Evolutionary conservation across 371 early-diverging fungal species (phyloP).

Genomic region (Gilbertella persicaria): DNA sequence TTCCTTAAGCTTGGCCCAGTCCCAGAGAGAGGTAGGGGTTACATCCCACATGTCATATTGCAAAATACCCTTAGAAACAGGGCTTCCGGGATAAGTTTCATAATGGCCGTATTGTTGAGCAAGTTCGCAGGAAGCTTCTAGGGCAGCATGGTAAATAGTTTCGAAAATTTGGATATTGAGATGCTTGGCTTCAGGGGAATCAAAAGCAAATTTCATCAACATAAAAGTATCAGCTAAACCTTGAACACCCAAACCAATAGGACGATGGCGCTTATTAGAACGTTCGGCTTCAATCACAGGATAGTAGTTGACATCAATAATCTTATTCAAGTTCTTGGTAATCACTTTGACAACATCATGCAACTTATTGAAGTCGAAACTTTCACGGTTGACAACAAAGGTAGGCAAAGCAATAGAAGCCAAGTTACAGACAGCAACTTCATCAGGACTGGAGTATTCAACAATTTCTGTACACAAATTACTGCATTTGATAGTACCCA

Average conservation of each 20-base stretch:
- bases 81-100: conserved; percentile 89
- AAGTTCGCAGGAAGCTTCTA: conserved; percentile 92
- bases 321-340: conserved; percentile 92
- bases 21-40: conserved; percentile 76
- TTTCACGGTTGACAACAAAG: conserved; percentile 70
- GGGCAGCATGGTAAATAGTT: conserved; percentile 96
- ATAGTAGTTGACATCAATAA: conserved; percentile 97
- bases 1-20: conserved; percentile 88
- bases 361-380: conserved; percentile 57
- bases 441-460: conserved; percentile 94
- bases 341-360: conserved; percentile 79
- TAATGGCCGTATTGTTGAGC: conserved; percentile 86
- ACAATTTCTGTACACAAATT: conserved; percentile 93
- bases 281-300: conserved; percentile 89
- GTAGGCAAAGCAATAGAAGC: conserved; percentile 95
- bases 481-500: conserved; percentile 95
- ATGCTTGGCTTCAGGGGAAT: conserved; percentile 82
- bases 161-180: conserved; percentile 96
- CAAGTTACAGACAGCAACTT: conserved; percentile 98
- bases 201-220: conserved; percentile 93
- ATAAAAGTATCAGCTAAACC: conserved; percentile 98
- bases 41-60: conserved; percentile 97
- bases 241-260: conserved; percentile 98
- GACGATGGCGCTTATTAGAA: conserved; percentile 94
- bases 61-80: conserved; percentile 88